Evolutionary conservation across 495 filamentous ascomycete genomes (phyloP).

Genomic region (Trichoderma reesei): DNA sequence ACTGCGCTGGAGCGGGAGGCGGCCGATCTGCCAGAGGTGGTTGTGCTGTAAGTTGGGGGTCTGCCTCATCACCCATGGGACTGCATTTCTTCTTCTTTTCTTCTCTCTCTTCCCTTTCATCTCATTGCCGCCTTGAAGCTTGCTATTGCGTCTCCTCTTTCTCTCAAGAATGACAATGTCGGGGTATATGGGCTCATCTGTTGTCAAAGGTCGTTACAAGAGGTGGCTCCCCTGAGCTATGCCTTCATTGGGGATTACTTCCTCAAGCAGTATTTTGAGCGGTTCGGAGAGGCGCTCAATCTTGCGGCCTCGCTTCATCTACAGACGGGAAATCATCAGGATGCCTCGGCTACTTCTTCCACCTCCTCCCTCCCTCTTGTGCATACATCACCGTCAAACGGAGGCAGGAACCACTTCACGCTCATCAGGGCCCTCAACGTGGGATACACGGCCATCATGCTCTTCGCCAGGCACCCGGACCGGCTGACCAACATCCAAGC

Average conservation of each 20-base stretch:
- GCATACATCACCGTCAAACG: not conserved
- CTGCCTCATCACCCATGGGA: not conserved
- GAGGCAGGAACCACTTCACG: slow-evolving; percentile 28
- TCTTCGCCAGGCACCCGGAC: slow-evolving; percentile 55
- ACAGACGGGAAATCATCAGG: slow-evolving; percentile 10
- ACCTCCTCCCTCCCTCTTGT: slow-evolving; percentile 1
- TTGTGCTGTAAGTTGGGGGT: slow-evolving; percentile 45
- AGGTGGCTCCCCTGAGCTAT: slow-evolving; percentile 74
- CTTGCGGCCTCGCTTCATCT: slow-evolving; percentile 41
- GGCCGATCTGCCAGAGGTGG: slow-evolving; percentile 49
- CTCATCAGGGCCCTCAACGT: slow-evolving; percentile 52
- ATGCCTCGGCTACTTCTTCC: not conserved
- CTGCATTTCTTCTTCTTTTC: not conserved
- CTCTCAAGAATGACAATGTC: too few relatives aligned
- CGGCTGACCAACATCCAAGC: slow-evolving; percentile 52
- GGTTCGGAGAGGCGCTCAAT: slow-evolving; percentile 57
- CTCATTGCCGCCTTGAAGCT: not conserved
- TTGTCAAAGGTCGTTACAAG: slow-evolving; percentile 63
- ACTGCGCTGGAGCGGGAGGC: slow-evolving; percentile 49
- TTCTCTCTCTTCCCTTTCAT: not conserved
- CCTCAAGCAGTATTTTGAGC: slow-evolving; percentile 63
- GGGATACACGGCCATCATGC: slow-evolving; percentile 81
- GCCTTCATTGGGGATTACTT: slow-evolving; percentile 80
- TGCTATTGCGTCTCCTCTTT: not conserved
- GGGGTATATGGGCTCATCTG: not conserved